Conservation (phyloP, 139 green algal genomes). For the Ettlia oleoabundans region DNA sequence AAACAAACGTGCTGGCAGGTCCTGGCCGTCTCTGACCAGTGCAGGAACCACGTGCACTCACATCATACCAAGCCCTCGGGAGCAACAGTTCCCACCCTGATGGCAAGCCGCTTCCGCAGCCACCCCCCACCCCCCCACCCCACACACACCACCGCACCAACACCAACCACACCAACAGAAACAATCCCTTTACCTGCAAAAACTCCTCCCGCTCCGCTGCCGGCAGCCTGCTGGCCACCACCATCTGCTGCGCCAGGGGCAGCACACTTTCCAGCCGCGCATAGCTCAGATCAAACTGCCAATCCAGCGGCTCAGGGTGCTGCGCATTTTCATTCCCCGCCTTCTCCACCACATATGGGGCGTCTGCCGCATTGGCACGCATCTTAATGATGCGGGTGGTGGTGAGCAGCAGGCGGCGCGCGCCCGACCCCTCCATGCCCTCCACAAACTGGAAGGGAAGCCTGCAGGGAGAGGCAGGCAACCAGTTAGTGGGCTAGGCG, state of each 20-base stretch:
- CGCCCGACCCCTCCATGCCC: slow-evolving; percentile 42
- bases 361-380: slow-evolving; percentile 76
- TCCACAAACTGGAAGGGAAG: slow-evolving; percentile 48
- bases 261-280: slow-evolving; percentile 68
- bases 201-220: slow-evolving; percentile 51
- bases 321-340: background rate
- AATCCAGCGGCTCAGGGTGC: slow-evolving; percentile 40
- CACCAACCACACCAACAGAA: too few relatives aligned
- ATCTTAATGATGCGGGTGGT: slow-evolving; percentile 63
- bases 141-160: too few relatives aligned
- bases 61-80: too few relatives aligned
- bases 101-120: too few relatives aligned
- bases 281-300: slow-evolving; percentile 76
- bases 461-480: slow-evolving; percentile 27
- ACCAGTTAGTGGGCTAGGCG: too few relatives aligned
- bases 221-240: slow-evolving; percentile 64
- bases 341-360: slow-evolving; percentile 68
- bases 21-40: too few relatives aligned
- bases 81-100: too few relatives aligned
- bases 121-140: too few relatives aligned
- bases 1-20: too few relatives aligned
- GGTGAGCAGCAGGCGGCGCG: slow-evolving; percentile 36
- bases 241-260: slow-evolving; percentile 68
- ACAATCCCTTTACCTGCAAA: slow-evolving; percentile 50
- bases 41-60: too few relatives aligned